Percentiles rank a stretch among this genome's conserved stretches.
phyloP scores from a whole-genome alignment of 1,284 basidiomycete species.

The Cryptococcus hybrid region DNA sequence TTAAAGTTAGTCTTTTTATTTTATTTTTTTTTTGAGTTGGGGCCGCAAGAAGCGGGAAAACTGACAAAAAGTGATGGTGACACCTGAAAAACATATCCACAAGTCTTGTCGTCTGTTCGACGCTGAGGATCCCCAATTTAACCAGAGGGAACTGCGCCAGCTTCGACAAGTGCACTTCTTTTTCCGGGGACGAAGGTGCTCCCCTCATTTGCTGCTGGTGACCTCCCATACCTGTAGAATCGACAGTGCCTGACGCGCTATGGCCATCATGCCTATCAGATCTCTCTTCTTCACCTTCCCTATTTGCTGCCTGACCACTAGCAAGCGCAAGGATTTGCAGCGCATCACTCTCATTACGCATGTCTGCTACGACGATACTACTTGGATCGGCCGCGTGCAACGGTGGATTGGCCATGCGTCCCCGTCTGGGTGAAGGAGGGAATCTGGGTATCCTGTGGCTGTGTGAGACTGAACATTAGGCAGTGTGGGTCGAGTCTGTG shows the following conservation, averaged over 20 bases:
- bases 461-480: not conserved
- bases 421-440: constrained; percentile 29
- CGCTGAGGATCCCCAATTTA: constrained; percentile 44
- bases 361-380: constrained; percentile 47
- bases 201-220: constrained; percentile 3
- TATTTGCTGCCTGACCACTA: constrained; percentile 21
- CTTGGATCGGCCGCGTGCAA: constrained; percentile 39
- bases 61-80: constrained; percentile 52
- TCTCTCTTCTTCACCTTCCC: constrained; percentile 8
- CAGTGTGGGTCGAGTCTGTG: not conserved
- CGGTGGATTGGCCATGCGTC: constrained; percentile 33
- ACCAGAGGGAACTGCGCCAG: constrained; percentile 48
- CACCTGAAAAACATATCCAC: constrained; percentile 48
- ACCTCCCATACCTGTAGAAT: not conserved
- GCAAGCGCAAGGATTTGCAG: constrained; percentile 49
- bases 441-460: not conserved
- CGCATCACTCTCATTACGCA: constrained; percentile 51
- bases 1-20: not conserved
- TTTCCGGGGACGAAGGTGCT: not conserved
- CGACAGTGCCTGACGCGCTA: not conserved
- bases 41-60: not conserved
- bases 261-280: constrained; percentile 1
- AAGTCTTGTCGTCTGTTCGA: constrained; percentile 37
- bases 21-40: too few relatives aligned
- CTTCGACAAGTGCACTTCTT: constrained; percentile 6